Percentiles rank a stretch among this genome's conserved stretches.
Evolutionary conservation across 2,329 filamentous ascomycete genomes (phyloP).

Genomic region (Ascochyta clinopodiicola): DNA sequence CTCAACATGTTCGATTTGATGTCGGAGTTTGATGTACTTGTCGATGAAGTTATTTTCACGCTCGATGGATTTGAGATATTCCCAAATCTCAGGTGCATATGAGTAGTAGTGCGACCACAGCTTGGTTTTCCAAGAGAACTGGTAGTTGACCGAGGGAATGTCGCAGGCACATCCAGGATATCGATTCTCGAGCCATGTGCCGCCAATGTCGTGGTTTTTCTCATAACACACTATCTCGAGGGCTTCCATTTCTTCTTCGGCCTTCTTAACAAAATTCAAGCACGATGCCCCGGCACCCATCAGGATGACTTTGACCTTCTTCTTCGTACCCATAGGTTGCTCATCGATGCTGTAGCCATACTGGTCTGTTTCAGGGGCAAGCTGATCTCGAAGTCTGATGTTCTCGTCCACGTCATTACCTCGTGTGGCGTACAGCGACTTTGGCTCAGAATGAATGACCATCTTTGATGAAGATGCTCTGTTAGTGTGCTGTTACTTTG

Average conservation of each 20-base stretch:
- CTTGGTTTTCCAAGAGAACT: constrained; percentile 60
- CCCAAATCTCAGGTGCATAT: constrained; percentile 56
- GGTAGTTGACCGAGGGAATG: constrained; percentile 38
- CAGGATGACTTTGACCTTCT: constrained; percentile 49
- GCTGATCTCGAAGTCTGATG: constrained; percentile 34
- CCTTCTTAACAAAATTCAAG: constrained; percentile 53
- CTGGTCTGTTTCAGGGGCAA: constrained; percentile 47
- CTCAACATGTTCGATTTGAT: constrained; percentile 25
- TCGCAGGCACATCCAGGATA: constrained; percentile 52
- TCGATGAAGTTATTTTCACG: constrained; percentile 42
- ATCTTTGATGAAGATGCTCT: constrained; percentile 5
- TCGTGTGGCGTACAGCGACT: constrained; percentile 22
- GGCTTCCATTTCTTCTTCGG: constrained; percentile 51
- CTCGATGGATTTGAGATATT: constrained; percentile 55
- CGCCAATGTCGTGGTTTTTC: constrained; percentile 49
- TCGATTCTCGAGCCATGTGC: constrained; percentile 52
- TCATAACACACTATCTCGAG: constrained; percentile 53
- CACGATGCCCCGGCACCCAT: constrained; percentile 54
- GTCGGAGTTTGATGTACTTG: constrained; percentile 31
- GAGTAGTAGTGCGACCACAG: constrained; percentile 54
- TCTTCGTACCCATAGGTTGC: constrained; percentile 53
- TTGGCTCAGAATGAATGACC: constrained; percentile 30
- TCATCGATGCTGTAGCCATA: constrained; percentile 53
- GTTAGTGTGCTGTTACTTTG: neutral
- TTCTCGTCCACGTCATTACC: constrained; percentile 36